Conservation (phyloP, 2,329 filamentous ascomycete genomes). For the Neopestalotiopsis sp. region DNA sequence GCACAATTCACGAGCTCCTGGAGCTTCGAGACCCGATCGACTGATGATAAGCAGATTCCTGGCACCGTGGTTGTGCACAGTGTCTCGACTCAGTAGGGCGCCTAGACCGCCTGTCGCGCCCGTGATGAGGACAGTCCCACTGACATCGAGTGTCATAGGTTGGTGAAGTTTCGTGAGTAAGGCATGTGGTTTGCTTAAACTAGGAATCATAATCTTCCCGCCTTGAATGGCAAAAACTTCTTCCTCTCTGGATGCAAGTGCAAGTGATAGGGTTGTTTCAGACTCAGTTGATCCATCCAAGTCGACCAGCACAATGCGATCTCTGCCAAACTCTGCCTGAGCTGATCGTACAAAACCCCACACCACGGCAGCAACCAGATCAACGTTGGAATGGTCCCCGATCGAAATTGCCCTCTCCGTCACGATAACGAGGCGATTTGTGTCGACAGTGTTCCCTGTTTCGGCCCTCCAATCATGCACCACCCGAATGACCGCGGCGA, state of each 20-base stretch:
- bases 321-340: constrained; percentile 15
- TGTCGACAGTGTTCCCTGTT: neutral
- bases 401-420: constrained; percentile 1
- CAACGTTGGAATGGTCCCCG: neutral
- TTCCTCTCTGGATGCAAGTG: neutral
- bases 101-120: constrained; percentile 2
- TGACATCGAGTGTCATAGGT: constrained; percentile 10
- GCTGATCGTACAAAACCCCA: constrained; percentile 17
- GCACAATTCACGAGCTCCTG: constrained; percentile 1
- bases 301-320: constrained; percentile 11
- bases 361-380: constrained; percentile 10
- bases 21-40: constrained; percentile 7
- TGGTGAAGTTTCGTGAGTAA: no score
- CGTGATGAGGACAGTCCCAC: constrained; percentile 11
- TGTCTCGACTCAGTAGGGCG: constrained; percentile 10
- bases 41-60: constrained; percentile 4
- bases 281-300: constrained; percentile 14
- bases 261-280: neutral
- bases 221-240: constrained; percentile 4
- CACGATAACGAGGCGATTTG: neutral
- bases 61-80: constrained; percentile 7
- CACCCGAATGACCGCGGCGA: neutral
- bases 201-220: constrained; percentile 1
- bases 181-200: neutral
- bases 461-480: constrained; percentile 9